Percentiles rank a stretch among this genome's conserved stretches.
These are phyloP conservation scores for Pneumocystis oryctolagi DNA, from an alignment of 1,139 yeast species.

Conservation along the genomic window DNA sequence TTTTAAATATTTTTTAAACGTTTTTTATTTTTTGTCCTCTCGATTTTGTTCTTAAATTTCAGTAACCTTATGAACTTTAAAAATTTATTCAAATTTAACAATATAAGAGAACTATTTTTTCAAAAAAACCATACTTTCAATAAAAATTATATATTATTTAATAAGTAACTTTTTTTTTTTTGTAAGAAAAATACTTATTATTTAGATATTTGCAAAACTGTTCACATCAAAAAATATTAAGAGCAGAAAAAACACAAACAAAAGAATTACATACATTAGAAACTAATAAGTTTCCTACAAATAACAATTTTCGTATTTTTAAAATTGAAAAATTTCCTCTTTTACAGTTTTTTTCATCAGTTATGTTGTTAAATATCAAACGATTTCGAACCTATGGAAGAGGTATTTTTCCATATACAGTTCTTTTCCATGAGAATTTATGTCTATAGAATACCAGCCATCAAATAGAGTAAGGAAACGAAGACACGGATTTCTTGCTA, in stretches of 20 bases:
- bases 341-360: background rate
- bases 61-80: background rate
- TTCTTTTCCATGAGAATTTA: background rate
- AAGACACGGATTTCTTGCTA: constrained; percentile 2
- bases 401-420: background rate
- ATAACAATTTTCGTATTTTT: background rate
- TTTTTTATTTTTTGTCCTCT: background rate
- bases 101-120: background rate
- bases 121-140: background rate
- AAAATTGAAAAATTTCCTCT: background rate
- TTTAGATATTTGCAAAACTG: background rate
- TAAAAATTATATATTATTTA: background rate
- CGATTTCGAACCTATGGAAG: background rate
- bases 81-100: background rate
- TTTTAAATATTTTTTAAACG: too few relatives aligned
- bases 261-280: too few relatives aligned
- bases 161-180: background rate
- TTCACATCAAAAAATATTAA: background rate
- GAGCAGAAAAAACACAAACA: background rate
- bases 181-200: background rate
- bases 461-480: constrained; percentile 1
- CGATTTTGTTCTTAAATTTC: background rate
- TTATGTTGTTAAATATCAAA: background rate
- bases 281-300: background rate
- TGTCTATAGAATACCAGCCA: background rate